Base-by-base conservation (phyloP, 2,329 filamentous ascomycete species). In the Microsporum canis region DNA sequence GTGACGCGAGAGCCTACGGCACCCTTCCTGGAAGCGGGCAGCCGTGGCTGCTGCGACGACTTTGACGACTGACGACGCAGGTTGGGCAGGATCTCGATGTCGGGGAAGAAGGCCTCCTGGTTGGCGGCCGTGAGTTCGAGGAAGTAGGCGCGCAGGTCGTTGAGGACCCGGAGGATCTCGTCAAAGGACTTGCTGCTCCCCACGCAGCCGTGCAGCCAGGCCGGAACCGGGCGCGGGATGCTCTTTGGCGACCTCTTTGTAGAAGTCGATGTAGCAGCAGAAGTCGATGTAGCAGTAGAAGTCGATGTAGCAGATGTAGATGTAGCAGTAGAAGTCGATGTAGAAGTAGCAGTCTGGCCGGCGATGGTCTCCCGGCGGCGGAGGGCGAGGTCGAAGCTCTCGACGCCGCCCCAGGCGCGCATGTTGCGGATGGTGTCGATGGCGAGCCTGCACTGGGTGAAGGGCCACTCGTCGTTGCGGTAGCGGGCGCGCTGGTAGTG, bases 401-500 rank as follows among this genome's bases (percentile, higher is more conserved):
- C 72, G 3, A 87, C 78, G 1, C 82, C 75, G 0, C 79, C 79
- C 87, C 87, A 90, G 0, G 74, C 72, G 64, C 86, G 79, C 56
- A 91, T 80, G 0, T 82, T 79, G 7, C 77, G 71, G 43, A 90
- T 80, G 66, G 88, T 86, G 36, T 79, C 76, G 60, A 81, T 75
- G 0, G 90, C 81, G 1, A 89, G 77, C 2, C 84, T 79, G 60
- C 84, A 84, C 69, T 90, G 87, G 0, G 81, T 71, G 70, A 70
- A 80, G 74, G 58, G 83, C 82, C 71, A 87, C 83, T 70, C 63
- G 2, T 65, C 64, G 27, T 84, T 84, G n/a, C 86, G 80, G 69
- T 91, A 91, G 0, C 86, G 80, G 49, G 80, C 81, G 5, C 88
- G 83, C 73, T 94, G 89, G 71, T 94, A 94, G 69, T 91, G 87